Evolutionary conservation across 345 rosid genomes (phyloP), one percentile per base, ranked within the genome.

Genomic region (Rhizophora mangle): DNA sequence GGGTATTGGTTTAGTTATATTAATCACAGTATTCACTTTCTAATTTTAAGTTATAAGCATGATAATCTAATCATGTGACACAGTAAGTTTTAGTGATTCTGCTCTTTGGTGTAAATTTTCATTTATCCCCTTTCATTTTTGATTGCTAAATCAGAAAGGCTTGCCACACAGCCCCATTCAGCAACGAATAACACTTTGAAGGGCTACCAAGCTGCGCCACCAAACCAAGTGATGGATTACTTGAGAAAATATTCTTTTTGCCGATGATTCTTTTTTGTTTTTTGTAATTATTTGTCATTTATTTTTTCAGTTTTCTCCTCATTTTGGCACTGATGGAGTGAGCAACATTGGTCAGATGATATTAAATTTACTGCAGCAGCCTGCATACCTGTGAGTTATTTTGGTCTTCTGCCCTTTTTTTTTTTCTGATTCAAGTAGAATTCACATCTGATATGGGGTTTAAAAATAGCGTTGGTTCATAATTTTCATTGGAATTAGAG

Each of bases 301-400:
- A 59, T 21, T 15, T 72, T 72, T 79, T 20, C 87, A 80, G 88
- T 72, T 81, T 63, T 69, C 74, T n/a, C 76, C 76, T 71, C 88
- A 84, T 61, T 77, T 62, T 54, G 72, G 73, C 55, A 58, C 75
- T 64, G 85, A 80, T 60, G 85, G 78, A 74, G 72, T 83, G 60
- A 71, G 63, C 74, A 74, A 72, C 62, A 61, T 74, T 6, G 70
- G 72, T 65, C 86, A 86, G 73, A 74, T 80, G 74, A 84, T 94
- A 74, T 26, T 87, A 36, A 74, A 77, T 70, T 80, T 78, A 75
- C 78, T 94, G 81, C 82, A 80, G 74, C 89, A 78, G 69, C 93
- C 96, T 47, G 67, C 71, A 62, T 79, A 68, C 79, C 72, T 84
- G 98, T 94, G 79, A 87, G 96, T 91, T 63, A 57, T 46, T 49